Conservation (phyloP, 2,329 filamentous ascomycete genomes). For the Curvularia lunata region DNA sequence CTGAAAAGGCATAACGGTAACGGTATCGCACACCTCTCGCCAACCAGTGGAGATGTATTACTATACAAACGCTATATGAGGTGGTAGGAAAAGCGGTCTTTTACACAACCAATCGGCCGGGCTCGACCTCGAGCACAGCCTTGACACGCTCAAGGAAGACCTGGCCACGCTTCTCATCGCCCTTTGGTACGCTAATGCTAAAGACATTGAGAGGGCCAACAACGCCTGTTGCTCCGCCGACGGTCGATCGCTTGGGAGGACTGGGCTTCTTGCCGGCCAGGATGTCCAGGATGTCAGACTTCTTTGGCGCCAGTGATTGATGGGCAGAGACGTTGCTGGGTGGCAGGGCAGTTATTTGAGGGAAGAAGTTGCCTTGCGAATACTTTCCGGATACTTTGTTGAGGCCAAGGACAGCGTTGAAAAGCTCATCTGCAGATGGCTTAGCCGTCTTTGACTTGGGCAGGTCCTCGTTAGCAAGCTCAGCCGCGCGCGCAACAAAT, state of each 20-base stretch:
- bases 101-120: conserved; percentile 49
- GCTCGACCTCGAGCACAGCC: conserved; percentile 65
- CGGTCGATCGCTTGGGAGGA: conserved; percentile 32
- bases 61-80: conserved; percentile 33
- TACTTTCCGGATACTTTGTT: conserved; percentile 55
- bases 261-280: conserved; percentile 54
- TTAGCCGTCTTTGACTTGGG: conserved; percentile 69
- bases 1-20: neutral
- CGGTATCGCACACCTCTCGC: neutral
- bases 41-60: conserved; percentile 27
- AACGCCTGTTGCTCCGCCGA: conserved; percentile 30
- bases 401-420: conserved; percentile 84
- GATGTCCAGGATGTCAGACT: conserved; percentile 82
- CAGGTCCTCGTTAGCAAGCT: conserved; percentile 86
- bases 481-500: conserved; percentile 83
- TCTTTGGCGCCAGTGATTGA: conserved; percentile 51
- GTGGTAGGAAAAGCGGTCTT: neutral
- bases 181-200: conserved; percentile 76
- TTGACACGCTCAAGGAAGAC: conserved; percentile 88
- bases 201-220: conserved; percentile 74
- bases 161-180: conserved; percentile 80
- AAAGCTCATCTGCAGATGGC: conserved; percentile 80
- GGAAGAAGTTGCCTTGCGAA: conserved; percentile 70
- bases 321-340: conserved; percentile 38
- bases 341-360: conserved; percentile 67